Evolutionary conservation across 768 basidiomycete genomes (phyloP).

Genomic region (Russula vinacea): DNA sequence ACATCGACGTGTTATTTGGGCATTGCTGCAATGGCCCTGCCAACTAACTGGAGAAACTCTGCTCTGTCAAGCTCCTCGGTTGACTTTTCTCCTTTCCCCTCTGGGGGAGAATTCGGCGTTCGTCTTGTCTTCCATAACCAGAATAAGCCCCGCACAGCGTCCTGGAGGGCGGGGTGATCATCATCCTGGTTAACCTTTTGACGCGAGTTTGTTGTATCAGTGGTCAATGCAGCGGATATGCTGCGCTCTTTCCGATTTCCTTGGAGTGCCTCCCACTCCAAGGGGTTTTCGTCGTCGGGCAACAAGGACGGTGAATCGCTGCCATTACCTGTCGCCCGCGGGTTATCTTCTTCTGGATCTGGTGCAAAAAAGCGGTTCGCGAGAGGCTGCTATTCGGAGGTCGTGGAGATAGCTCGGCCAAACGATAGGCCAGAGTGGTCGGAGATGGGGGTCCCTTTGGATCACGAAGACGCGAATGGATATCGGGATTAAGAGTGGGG

Average conservation of each 20-base stretch:
- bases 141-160: constrained; percentile 20
- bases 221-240: not conserved
- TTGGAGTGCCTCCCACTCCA: not conserved
- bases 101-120: not conserved
- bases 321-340: constrained; percentile 20
- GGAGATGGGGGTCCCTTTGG: constrained; percentile 37
- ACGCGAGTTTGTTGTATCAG: not conserved
- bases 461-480: constrained; percentile 26
- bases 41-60: constrained; percentile 23
- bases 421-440: constrained; percentile 32
- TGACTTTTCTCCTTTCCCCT: not conserved
- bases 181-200: not conserved
- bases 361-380: not conserved
- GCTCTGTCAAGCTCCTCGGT: constrained; percentile 16
- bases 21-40: constrained; percentile 11
- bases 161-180: constrained; percentile 18
- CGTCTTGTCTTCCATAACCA: constrained; percentile 19
- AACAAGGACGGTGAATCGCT: constrained; percentile 16
- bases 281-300: constrained; percentile 6
- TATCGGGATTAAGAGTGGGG: constrained; percentile 28
- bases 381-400: not conserved
- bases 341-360: constrained; percentile 12
- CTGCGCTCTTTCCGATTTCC: not conserved
- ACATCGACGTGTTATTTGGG: constrained; percentile 7
- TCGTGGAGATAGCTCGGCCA: constrained; percentile 35